Conservation (phyloP, 192 early-diverging fungal genomes). For the Haplosporangium gracile region DNA sequence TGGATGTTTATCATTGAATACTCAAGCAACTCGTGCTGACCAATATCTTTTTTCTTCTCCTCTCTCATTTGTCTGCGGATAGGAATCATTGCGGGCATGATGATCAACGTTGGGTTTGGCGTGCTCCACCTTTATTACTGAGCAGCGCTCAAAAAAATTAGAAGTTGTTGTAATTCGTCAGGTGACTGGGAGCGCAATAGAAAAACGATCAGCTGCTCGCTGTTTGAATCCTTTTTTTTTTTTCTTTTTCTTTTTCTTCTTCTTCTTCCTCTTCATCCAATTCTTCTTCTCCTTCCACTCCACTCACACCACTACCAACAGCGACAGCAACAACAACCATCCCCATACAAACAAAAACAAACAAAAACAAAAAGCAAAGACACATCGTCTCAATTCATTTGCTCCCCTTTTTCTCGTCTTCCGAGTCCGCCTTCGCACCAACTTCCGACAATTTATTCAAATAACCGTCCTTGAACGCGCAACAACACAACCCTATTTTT, state of each 20-base stretch:
- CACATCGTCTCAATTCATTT: background rate
- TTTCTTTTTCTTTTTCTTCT: background rate
- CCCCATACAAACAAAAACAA: background rate
- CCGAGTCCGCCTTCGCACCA: background rate
- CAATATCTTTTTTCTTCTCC: background rate
- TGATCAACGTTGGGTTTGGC: slow-evolving; percentile 68
- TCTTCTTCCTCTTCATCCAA: background rate
- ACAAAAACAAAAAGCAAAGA: background rate
- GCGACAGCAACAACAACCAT: no score
- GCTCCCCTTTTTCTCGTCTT: background rate
- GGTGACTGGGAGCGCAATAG: slow-evolving; percentile 2
- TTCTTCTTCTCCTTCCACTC: background rate
- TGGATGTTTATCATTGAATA: background rate
- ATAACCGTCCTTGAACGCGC: background rate
- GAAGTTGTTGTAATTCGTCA: background rate
- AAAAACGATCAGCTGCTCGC: background rate
- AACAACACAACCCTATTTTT: background rate
- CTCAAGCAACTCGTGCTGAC: background rate
- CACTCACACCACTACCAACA: no score
- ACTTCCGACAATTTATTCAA: background rate
- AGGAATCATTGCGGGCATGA: slow-evolving; percentile 66
- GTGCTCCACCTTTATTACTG: slow-evolving; percentile 64
- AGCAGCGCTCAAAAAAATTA: background rate
- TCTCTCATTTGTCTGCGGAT: background rate
- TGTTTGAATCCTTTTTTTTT: background rate